Conservation (phyloP, 495 filamentous ascomycete species). For the Hyaloscypha finlandica region DNA sequence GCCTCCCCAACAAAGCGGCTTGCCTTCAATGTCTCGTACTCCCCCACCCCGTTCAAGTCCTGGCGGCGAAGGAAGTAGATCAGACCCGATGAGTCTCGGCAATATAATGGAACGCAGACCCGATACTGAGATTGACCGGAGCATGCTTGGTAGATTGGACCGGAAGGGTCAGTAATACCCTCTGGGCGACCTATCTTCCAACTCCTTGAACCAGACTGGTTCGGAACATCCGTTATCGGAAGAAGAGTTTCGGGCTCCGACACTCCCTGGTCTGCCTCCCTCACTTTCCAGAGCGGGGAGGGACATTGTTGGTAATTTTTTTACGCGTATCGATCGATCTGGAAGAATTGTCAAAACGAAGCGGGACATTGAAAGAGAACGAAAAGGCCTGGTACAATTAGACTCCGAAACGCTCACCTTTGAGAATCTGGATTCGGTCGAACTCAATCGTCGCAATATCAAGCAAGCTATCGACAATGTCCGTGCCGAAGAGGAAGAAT, state of each 20-base stretch:
- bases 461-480: neutral
- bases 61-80: constrained; percentile 16
- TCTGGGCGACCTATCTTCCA: neutral
- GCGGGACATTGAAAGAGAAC: neutral
- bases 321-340: neutral
- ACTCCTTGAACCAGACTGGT: neutral
- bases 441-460: no score
- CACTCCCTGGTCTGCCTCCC: neutral
- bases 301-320: neutral
- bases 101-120: constrained; percentile 36
- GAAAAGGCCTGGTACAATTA: neutral
- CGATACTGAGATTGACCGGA: constrained; percentile 34
- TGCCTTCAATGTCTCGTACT: constrained; percentile 30
- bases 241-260: neutral
- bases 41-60: constrained; percentile 33
- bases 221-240: neutral
- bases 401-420: neutral
- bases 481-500: neutral
- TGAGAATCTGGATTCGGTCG: neutral
- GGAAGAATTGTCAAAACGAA: neutral
- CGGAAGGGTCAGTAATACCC: constrained; percentile 25
- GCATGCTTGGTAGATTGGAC: constrained; percentile 34
- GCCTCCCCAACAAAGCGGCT: constrained; percentile 21
- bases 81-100: constrained; percentile 35
- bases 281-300: neutral